Base-by-base conservation (phyloP, 2,329 filamentous ascomycete species). In the Colletotrichum acutatum region DNA sequence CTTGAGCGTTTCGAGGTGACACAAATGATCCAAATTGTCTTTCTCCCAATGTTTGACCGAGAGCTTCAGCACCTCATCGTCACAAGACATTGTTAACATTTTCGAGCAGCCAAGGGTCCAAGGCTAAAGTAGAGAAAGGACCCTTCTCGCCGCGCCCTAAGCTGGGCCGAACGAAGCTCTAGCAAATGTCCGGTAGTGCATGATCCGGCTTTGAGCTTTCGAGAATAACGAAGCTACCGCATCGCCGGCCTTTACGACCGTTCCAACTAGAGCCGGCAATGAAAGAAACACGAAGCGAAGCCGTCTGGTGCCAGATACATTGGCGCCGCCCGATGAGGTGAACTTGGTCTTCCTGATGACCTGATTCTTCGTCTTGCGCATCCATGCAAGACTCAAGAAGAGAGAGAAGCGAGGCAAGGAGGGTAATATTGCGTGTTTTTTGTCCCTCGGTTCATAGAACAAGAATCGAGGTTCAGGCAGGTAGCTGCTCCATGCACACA, bases 401-500 rank as follows among this genome's bases (percentile, higher is more conserved):
- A 53, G 53, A 67, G 14, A 54, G 28, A 34, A 34, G 12, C 42
- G 12, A 53, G 4, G 12, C 34, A 5, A 22, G 42, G 19, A 49
- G 19, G 42, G 42, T 9, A 49, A 49, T 49, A 22, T 49, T 8
- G 42, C 9, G 19, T 49, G 16, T 16, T 49, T 63, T 19, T 16
- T 49, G 19, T 12, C 46, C 46, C 28, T 37, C 19, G 28, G 19
- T 59, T n/a, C 30, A 14, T 42, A 22, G 42, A 49, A 54, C 56
- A 24, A 42, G 54, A 60, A 53, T 30, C 46, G n/a, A 16, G 37
- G 32, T 34, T 30, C 28, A 30, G 28, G 28, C 28, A 12, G 32
- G 22, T 24, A 66, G 68, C 46, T 24, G 26, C 58, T 16, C 37
- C 30, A 52, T 68, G 58, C 52, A 49, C 52, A 49, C 58, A 24